Conservation (phyloP, 331 rosid species). For the Malus hybrid region DNA sequence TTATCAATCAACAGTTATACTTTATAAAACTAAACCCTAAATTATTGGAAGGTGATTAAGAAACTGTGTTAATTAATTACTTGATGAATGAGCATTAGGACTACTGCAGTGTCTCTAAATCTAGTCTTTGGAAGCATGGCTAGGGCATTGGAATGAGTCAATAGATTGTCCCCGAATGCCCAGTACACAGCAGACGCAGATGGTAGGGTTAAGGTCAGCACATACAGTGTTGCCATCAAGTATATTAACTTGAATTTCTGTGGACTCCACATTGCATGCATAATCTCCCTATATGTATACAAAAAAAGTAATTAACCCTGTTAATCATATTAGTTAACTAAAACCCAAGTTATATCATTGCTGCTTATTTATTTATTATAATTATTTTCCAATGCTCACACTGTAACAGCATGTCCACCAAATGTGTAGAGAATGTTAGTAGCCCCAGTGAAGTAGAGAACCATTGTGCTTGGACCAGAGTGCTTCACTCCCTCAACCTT, state of each 20-base stretch:
- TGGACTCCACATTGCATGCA: slow-evolving; percentile 99
- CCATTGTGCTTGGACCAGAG: slow-evolving; percentile 82
- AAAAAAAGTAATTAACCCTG: not conserved
- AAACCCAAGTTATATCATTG: not conserved
- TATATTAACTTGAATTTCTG: slow-evolving; percentile 89
- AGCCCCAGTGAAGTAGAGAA: slow-evolving; percentile 93
- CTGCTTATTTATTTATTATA: not conserved
- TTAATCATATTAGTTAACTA: not conserved
- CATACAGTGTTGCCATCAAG: slow-evolving; percentile 82
- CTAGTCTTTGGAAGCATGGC: slow-evolving; percentile 73
- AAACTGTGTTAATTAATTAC: slow-evolving; percentile 21
- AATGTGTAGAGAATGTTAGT: slow-evolving; percentile 97
- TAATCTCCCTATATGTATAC: slow-evolving; percentile 58
- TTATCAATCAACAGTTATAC: not conserved
- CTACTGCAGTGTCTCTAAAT: slow-evolving; percentile 72
- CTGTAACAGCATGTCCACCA: slow-evolving; percentile 99
- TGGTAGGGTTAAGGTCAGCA: slow-evolving; percentile 80
- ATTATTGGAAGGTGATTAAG: not conserved
- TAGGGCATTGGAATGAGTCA: slow-evolving; percentile 87
- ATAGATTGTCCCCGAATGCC: slow-evolving; percentile 89
- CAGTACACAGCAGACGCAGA: slow-evolving; percentile 92
- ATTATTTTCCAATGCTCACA: slow-evolving; percentile 32
- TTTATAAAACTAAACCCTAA: not conserved
- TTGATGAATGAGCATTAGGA: slow-evolving; percentile 99
- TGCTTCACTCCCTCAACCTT: slow-evolving; percentile 92